Evolutionary conservation across 306 rosid genomes (phyloP).

Genomic region (Cotoneaster glaucophyllus): DNA sequence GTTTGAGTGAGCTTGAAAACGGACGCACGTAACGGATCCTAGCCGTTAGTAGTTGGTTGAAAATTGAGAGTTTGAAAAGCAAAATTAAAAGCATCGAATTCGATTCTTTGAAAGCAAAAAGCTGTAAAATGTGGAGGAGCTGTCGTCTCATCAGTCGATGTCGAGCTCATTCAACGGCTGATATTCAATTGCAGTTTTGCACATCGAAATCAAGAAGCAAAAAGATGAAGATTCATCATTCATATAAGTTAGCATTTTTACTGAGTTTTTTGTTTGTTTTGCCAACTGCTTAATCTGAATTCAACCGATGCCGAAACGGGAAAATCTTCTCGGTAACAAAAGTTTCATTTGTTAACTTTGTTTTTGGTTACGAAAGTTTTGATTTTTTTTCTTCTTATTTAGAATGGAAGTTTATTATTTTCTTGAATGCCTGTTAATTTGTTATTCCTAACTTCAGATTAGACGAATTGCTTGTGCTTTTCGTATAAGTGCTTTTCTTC

Average conservation of each 20-base stretch:
- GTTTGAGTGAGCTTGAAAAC: neutral
- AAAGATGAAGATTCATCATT: neutral
- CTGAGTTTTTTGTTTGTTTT: neutral
- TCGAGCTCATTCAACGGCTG: neutral
- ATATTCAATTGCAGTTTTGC: slow-evolving; percentile 4
- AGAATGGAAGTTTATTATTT: neutral
- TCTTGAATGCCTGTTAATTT: too few species aligned
- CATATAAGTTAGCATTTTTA: neutral
- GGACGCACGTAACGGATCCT: neutral
- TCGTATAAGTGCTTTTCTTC: slow-evolving; percentile 11
- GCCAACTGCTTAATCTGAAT: neutral
- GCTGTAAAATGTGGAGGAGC: slow-evolving; percentile 2
- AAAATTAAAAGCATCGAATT: slow-evolving; percentile 37
- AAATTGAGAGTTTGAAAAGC: neutral
- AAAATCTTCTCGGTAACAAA: slow-evolving; percentile 28
- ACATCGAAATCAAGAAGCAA: slow-evolving; percentile 1
- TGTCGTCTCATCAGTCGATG: neutral
- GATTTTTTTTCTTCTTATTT: neutral
- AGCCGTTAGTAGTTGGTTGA: neutral
- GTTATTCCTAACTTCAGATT: neutral
- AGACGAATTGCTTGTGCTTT: too few species aligned
- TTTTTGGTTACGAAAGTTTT: neutral
- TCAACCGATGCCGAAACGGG: slow-evolving; percentile 30
- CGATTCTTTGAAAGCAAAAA: slow-evolving; percentile 20
- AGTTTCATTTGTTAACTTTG: neutral